Base-by-base conservation (phyloP, 106 monocot species). In the Dioscorea alata region DNA sequence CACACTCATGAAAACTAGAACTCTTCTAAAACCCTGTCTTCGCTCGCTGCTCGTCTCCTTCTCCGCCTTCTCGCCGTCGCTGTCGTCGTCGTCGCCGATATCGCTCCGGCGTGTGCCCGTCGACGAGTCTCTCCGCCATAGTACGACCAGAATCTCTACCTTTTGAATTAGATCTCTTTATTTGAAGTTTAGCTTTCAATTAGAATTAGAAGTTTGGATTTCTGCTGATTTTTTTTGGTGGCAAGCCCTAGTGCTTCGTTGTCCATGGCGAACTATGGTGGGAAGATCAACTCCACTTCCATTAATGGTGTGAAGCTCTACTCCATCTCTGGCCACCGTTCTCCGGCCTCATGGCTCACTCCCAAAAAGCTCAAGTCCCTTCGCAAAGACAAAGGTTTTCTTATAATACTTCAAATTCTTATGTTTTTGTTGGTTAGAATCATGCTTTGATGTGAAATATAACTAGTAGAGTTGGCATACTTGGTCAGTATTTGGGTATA, bases 231-330 rank as follows among this genome's bases (percentile, higher is more conserved):
- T 42, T 10, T 42, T 42, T 42, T 42, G 42, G 42, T 42, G 42
- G 10, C 1, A 42, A 42, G 6, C 42, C 10, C 54, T 54, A 18
- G 54, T 14, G 54, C 4, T 54, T 2, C 54, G 6, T 19, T 15
- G 18, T 18, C 54, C 2, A 63, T 63, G 63, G 63, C 49, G 66
- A 68, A 13, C 24, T n/a, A 57, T 20, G 82, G 59, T 9, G 89
- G 77, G n/a, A 79, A 73, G 76, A 77, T 93, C 50, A 89, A 82
- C 59, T 86, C 93, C 23, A 89, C 89, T 67, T 89, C 86, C 68
- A 79, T 89, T 22, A 93, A 93, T 61, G 89, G 86, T 19, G 86
- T 89, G 12, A 86, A 82, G 82, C 71, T 84, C 13, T 93, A 89
- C 70, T 84, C 89, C 10, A 42, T 93, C 57, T 78, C 84, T 9